Conservation (phyloP, 345 rosid species). For the Syzygium oleosum region DNA sequence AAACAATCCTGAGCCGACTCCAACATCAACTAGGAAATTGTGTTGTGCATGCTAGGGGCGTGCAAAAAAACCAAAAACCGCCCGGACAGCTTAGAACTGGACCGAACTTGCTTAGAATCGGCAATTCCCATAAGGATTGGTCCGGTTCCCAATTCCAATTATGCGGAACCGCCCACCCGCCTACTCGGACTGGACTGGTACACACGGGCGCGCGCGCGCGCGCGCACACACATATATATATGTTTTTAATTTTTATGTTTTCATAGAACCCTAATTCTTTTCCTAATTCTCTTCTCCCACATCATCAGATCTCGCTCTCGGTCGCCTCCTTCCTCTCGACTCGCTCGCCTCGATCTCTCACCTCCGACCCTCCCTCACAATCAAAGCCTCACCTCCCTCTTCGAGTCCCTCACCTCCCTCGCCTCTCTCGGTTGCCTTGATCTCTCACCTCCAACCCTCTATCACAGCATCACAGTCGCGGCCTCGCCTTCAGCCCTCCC, state of each 20-base stretch:
- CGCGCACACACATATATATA: no score
- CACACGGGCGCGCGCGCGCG: no score
- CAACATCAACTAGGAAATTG: no score
- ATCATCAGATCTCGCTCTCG: not conserved
- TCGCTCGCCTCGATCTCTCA: not conserved
- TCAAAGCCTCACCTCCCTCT: no score
- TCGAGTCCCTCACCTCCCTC: no score
- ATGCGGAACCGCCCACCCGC: not conserved
- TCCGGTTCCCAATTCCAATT: not conserved
- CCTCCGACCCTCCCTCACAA: not conserved
- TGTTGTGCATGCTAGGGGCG: not conserved
- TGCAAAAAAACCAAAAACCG: not conserved
- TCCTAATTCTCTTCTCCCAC: no score
- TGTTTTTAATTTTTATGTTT: not conserved
- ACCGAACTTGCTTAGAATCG: no score
- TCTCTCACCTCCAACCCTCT: not conserved
- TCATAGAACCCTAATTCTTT: not conserved
- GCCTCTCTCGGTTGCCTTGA: not conserved
- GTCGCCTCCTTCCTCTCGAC: no score
- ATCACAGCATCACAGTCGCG: not conserved
- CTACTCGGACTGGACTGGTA: not conserved
- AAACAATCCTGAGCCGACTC: not conserved
- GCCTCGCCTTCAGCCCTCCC: not conserved
- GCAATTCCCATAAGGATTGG: not conserved
- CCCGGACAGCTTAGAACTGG: not conserved